phyloP scores from a whole-genome alignment of 2,329 filamentous ascomycete species.

The Myriosclerotinia duriaeana region DNA sequence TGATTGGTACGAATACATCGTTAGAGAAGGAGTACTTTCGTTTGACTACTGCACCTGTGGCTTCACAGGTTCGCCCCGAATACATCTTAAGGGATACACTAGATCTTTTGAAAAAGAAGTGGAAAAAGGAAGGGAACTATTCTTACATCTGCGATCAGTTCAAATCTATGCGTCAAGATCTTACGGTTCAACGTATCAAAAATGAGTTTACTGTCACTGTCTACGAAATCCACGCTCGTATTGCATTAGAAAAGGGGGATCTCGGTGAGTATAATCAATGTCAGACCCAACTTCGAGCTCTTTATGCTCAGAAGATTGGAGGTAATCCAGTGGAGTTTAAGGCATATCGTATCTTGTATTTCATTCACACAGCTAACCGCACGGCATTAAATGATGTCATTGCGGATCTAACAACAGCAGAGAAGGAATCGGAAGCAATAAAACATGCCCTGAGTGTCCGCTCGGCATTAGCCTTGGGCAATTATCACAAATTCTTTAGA shows the following conservation, averaged over 20 bases:
- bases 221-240: conserved; percentile 96
- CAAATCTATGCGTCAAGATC: conserved; percentile 95
- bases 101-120: conserved; percentile 89
- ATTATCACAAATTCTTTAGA: conserved; percentile 97
- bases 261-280: conserved; percentile 99
- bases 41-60: conserved; percentile 84
- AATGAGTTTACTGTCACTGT: conserved; percentile 95
- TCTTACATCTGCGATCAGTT: conserved; percentile 98
- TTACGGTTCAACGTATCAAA: conserved; percentile 96
- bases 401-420: conserved; percentile 97
- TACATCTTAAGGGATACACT: conserved; percentile 77
- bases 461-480: conserved; percentile 86
- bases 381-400: conserved; percentile 97
- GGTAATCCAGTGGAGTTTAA: conserved; percentile 95
- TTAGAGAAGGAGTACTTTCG: conserved; percentile 95
- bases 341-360: conserved; percentile 99
- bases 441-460: conserved; percentile 90
- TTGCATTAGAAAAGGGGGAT: conserved; percentile 96
- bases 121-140: conserved; percentile 91
- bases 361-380: conserved; percentile 98
- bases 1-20: conserved; percentile 79
- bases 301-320: conserved; percentile 84
- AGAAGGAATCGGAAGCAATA: conserved; percentile 81
- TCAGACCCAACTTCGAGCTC: conserved; percentile 91
- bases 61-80: conserved; percentile 84